phyloP scores from a whole-genome alignment of 2,329 filamentous ascomycete genomes.

The Madurella fahalii region DNA sequence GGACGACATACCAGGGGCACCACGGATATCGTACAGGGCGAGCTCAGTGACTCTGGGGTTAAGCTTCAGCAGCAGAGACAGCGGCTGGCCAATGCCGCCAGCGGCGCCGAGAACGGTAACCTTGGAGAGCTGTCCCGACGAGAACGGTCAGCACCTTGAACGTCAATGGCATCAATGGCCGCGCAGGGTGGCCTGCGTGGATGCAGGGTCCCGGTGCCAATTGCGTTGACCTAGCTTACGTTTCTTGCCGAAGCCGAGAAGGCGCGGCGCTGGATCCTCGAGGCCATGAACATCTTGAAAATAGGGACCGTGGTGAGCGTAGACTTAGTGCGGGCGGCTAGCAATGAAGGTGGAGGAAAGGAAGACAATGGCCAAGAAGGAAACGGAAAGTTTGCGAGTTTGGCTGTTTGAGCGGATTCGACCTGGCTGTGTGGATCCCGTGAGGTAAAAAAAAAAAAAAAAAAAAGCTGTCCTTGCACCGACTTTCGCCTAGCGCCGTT shows the following conservation, averaged over 20 bases:
- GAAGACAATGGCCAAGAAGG: constrained; percentile 9
- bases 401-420: constrained; percentile 5
- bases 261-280: constrained; percentile 68
- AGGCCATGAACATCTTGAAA: constrained; percentile 69
- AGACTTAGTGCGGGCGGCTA: constrained; percentile 8
- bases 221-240: constrained; percentile 46
- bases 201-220: background rate
- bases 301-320: constrained; percentile 14
- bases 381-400: background rate
- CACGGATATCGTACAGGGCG: constrained; percentile 95
- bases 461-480: background rate
- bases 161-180: constrained; percentile 8
- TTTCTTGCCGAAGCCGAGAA: constrained; percentile 77
- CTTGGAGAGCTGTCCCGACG: constrained; percentile 74
- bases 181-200: background rate
- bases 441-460: constrained; percentile 19
- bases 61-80: constrained; percentile 97
- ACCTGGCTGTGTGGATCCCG: constrained; percentile 2
- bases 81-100: constrained; percentile 96
- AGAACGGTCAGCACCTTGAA: constrained; percentile 10
- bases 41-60: constrained; percentile 93
- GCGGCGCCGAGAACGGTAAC: constrained; percentile 94
- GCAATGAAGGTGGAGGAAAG: constrained; percentile 4
- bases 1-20: constrained; percentile 72
- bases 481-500: constrained; percentile 15